Evolutionary conservation across 352 stramenopile genomes (phyloP).

Genomic region (Poterioochromonas sp.): DNA sequence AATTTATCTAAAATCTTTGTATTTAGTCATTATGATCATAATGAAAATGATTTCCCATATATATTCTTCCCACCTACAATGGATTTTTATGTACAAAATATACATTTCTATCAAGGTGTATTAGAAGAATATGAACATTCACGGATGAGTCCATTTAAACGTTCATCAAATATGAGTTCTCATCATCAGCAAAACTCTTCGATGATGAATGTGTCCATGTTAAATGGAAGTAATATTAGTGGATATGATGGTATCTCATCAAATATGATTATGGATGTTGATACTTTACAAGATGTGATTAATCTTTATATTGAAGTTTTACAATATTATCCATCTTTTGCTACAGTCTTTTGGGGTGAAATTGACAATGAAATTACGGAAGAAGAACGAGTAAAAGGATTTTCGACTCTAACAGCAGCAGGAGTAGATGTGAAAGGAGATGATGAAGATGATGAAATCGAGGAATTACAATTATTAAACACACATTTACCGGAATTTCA

Average conservation of each 20-base stretch:
- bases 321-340: neutral
- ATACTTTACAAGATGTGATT: neutral
- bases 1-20: neutral
- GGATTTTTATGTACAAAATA: neutral
- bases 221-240: no score
- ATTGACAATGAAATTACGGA: neutral
- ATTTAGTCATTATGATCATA: neutral
- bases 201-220: no score
- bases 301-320: neutral
- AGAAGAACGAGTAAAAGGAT: no score
- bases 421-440: no score
- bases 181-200: neutral
- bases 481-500: neutral
- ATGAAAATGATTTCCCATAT: neutral
- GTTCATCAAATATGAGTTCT: neutral
- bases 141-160: neutral
- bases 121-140: no score
- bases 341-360: neutral
- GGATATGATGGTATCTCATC: no score
- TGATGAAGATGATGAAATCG: no score
- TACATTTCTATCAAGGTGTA: neutral
- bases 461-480: no score
- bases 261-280: neutral
- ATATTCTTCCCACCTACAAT: neutral
- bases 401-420: no score